Evolutionary conservation across 1,284 basidiomycete species (phyloP), one percentile per base, ranked within the genome.

Genomic region (Cutaneotrichosporon mucoides): DNA sequence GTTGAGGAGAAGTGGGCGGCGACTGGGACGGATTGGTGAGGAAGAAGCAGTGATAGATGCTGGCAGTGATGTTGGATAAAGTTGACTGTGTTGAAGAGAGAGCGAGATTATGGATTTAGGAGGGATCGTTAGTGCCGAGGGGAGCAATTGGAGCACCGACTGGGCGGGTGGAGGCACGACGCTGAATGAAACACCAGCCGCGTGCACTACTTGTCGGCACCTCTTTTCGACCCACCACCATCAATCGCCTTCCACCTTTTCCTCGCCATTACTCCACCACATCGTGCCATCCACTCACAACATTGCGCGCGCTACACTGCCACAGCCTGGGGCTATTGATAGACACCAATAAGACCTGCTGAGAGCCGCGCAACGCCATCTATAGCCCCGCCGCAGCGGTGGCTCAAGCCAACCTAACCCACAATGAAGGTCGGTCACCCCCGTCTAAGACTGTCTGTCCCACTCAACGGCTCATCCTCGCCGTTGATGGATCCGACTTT

Each of bases 391-490:
- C 56, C 53, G 43, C 40, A 51, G 57, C 57, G 61, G 57, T 46
- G 61, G 61, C 57, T 37, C 34, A 44, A 37, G 59, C 37, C 37
- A 33, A 15, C 47, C 43, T 56, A 24, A 24, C 24, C 24, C 24
- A 24, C 43, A 41, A 76, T 76, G 75, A 76, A 76, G 70, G 73
- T 75, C 51, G 53, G 73, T 69, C 35, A 54, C 53, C 53, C 52
- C 8, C 36, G 49, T 7, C 46, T 34, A 24, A 24, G 24, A 24
- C 24, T 24, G 24, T 24, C 24, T 24, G 24, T 24, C 24, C 24
- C 24, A 24, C 24, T 24, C 24, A 24, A 24, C 24, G 24, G 24
- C 24, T 24, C 24, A 24, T 24, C 24, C 24, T 24, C 24, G 24
- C 24, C 24, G 24, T 24, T 24, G 24, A 24, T 24, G 24, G 24